phyloP scores from a whole-genome alignment of 257 asterid species.

The Fraxinus cuspidata region DNA sequence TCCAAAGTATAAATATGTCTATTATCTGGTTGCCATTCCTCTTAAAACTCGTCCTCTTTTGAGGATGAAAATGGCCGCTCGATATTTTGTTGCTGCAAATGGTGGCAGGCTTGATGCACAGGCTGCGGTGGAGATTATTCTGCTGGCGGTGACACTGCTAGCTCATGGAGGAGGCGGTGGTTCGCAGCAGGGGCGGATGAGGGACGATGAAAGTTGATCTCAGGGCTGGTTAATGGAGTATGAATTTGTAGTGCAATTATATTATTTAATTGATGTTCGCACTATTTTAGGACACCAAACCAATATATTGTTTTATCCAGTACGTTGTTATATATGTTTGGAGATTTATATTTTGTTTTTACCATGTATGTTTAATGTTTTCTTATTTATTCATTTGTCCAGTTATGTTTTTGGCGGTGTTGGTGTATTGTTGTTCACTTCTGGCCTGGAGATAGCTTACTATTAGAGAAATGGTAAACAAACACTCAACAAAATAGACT shows the following conservation, averaged over 20 bases:
- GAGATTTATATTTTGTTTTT: too few relatives aligned
- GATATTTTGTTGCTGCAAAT: too few relatives aligned
- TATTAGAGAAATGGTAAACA: too few relatives aligned
- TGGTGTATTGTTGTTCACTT: background rate
- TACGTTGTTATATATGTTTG: background rate
- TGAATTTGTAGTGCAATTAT: background rate
- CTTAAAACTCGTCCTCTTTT: slow-evolving; percentile 7
- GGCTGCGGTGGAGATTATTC: background rate
- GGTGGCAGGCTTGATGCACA: background rate
- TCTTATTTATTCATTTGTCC: background rate
- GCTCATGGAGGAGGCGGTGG: background rate
- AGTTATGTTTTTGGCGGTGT: background rate
- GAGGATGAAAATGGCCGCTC: background rate
- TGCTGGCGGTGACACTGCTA: background rate
- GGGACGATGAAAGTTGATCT: background rate
- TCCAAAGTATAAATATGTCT: background rate
- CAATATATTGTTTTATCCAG: background rate
- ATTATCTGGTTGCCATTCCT: background rate
- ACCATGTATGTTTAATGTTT: background rate
- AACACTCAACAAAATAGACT: too few relatives aligned
- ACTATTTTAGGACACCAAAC: background rate
- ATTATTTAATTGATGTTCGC: background rate
- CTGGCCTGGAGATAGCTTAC: background rate
- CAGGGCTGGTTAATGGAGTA: background rate
- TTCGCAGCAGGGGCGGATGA: background rate